A percentile compares a stretch with the other conserved stretches of the same genome.
These are phyloP conservation scores for Emericellopsis atlantica DNA, from an alignment of 2,329 filamentous ascomycete genomes.

Conservation along the genomic window DNA sequence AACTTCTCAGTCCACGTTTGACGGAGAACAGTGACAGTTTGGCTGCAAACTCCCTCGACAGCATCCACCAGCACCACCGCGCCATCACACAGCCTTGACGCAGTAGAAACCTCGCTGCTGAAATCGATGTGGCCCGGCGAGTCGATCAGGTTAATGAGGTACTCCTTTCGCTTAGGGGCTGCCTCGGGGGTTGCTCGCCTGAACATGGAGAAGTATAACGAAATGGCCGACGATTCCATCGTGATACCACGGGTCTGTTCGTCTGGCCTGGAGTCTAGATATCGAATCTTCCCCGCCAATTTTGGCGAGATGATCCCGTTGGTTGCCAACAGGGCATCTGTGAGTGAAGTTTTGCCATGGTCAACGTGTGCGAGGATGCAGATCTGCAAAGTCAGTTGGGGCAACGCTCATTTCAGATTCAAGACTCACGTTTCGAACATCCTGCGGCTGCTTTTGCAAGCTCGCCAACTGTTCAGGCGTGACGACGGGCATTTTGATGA, in stretches of 20 bases:
- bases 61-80: conserved; percentile 91
- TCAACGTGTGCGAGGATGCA: conserved; percentile 95
- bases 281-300: conserved; percentile 93
- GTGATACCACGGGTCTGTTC: conserved; percentile 95
- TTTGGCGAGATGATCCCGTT: conserved; percentile 99
- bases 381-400: conserved; percentile 43
- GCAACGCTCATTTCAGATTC: not conserved
- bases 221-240: conserved; percentile 99
- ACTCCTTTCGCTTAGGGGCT: conserved; percentile 66
- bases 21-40: conserved; percentile 90
- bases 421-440: conserved; percentile 78
- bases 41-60: conserved; percentile 95
- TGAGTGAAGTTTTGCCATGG: conserved; percentile 96
- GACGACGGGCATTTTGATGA: conserved; percentile 70
- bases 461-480: conserved; percentile 79
- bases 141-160: conserved; percentile 88
- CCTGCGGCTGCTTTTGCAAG: conserved; percentile 76
- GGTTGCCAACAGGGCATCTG: conserved; percentile 89
- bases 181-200: conserved; percentile 58
- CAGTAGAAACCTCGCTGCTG: conserved; percentile 94
- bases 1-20: conserved; percentile 95
- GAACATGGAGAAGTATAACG: conserved; percentile 86
- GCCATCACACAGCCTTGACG: conserved; percentile 86
- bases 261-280: conserved; percentile 90
- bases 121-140: conserved; percentile 98